Base-by-base conservation (phyloP, 768 basidiomycete species). In the Psilocybe tampanensis region DNA sequence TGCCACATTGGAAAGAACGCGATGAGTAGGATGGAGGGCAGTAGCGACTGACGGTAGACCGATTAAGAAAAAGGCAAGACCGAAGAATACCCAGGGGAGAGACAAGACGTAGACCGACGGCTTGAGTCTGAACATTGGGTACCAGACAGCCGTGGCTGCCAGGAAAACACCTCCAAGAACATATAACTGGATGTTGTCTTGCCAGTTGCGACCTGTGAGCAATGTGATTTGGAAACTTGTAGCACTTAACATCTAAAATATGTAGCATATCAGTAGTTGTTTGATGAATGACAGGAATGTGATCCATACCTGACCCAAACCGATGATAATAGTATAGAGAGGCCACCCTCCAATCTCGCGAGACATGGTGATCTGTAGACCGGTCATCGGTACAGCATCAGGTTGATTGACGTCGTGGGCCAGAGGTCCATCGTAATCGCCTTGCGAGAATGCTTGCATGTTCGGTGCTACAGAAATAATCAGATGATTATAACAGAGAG, bases 211-310 rank as follows among this genome's bases (percentile, higher is more conserved):
- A 51, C 95, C 95, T 18, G 90, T 89, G 18, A 96, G 80, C 33
- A 97, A 75, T 17, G 94, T 95, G 66, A 96, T 90, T 74, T 97
- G 95, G 84, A 95, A 97, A 66, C 94, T 95, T 26, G 92, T 94
- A 2, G 93, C 93, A 55, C 89, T 86, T 60, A 94, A 73, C 89
- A 94, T 93, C 84, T 89, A 62, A 8, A 47, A 54, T 13, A 29
- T 29, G 9, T 29, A 29, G 29, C 29, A 33, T 52, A 57, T 66
- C 42, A 55, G 59, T 57, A 23, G 62, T 56, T 34, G 34, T 8
- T 24, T 43, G 33, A 12, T 23, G 11, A 29, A 32, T 18, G 33
- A 39, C 17, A 44, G 4, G 26, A 22, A 11, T 22, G 41, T 29
- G 5, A 29, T 42, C 64, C 81, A 44, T 47, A 85, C 83, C 79